These are phyloP conservation scores for Elsinoe perseae DNA, from an alignment of 2,329 filamentous ascomycete genomes.

Conservation along the genomic window DNA sequence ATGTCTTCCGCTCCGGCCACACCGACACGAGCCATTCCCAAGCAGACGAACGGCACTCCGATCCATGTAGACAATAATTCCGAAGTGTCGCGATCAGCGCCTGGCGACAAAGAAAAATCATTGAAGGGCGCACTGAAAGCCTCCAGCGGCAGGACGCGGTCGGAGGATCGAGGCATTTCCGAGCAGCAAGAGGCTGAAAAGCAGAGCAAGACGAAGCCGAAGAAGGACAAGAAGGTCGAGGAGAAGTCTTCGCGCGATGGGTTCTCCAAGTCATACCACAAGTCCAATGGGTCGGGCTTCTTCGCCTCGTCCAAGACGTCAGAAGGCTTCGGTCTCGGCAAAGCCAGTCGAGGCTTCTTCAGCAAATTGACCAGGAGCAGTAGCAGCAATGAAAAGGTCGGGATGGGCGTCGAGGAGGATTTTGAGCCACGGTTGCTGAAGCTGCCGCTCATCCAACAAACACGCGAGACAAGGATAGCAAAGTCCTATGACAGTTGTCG, in stretches of 20 bases:
- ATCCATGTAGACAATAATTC: constrained; percentile 9
- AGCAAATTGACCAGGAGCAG: constrained; percentile 65
- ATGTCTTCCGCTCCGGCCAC: constrained; percentile 24
- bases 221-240: constrained; percentile 17
- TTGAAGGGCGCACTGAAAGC: constrained; percentile 61
- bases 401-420: constrained; percentile 59
- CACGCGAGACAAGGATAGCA: constrained; percentile 82
- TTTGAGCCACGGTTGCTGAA: constrained; percentile 83
- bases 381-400: constrained; percentile 57
- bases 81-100: constrained; percentile 10
- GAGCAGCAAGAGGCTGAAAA: constrained; percentile 27
- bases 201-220: constrained; percentile 15
- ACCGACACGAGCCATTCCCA: constrained; percentile 13
- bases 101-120: constrained; percentile 53
- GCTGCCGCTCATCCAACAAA: constrained; percentile 77
- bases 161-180: constrained; percentile 54
- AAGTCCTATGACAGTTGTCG: constrained; percentile 78
- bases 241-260: constrained; percentile 6
- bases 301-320: constrained; percentile 32
- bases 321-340: constrained; percentile 63
- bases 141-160: constrained; percentile 54
- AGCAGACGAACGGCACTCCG: constrained; percentile 16
- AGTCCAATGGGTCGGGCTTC: constrained; percentile 12
- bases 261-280: constrained; percentile 12
- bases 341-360: constrained; percentile 69